Evolutionary conservation across 2,329 filamentous ascomycete genomes (phyloP), one percentile per base, ranked within the genome.

Genomic region (Claviceps cyperi): DNA sequence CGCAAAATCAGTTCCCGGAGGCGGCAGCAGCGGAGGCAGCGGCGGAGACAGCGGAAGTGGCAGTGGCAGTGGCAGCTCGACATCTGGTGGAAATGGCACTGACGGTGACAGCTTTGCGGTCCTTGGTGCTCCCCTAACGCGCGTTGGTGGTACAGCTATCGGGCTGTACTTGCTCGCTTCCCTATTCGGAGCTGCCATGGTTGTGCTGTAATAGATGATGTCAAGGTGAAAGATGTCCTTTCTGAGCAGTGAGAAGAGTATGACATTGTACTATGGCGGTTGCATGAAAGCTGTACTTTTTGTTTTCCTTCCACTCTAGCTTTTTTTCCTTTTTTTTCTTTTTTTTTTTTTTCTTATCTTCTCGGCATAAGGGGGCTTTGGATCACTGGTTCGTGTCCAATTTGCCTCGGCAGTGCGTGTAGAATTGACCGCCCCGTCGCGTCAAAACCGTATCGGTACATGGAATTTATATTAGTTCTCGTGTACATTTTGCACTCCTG

Each of bases 1-100:
- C 48, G 59, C 66, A 46, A 71, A 83, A 51, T 69, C 92, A 51
- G 67, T 70, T 36, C 73, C 79, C 55, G 86, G 84, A 52, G 83
- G 64, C 21, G 44, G 43, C 45, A 44, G 50, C 5, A 24, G 45
- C 4, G n/a, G 17, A 8, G 46, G 24, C 22, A 19, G 41, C 19
- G 40, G 28, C 3, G 39, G 46, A 19, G 40, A 45, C 24, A 44
- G 35, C 4, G 28, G 39, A 13, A 22, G 8, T 1, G 37, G 49
- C 40, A 28, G 28, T 1, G 49, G 36, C 40, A 19, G 24, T 8
- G 24, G 24, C 7, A 32, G 43, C 28, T 24, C 40, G 13, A 21
- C 40, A 22, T 43, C 40, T 3, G 49, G 49, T 35, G 39, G 46
- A 32, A 32, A 32, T 32, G 28, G 28, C 36, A 52, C 56, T 39